Base-by-base conservation (phyloP, 768 basidiomycete species). In the Termitomyces sp. region DNA sequence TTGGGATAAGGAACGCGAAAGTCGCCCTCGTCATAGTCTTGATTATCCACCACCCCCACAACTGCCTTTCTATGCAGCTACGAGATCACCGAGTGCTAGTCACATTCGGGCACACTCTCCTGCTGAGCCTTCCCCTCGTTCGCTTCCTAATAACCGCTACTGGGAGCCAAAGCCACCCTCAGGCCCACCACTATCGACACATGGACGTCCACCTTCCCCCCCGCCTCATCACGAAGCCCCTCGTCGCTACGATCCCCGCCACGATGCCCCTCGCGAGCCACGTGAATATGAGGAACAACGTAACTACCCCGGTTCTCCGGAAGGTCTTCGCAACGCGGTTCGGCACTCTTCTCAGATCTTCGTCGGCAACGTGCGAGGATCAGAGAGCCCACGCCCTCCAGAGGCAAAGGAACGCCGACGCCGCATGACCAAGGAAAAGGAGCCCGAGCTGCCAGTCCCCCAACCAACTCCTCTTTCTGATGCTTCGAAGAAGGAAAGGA, bases 161-260 rank as follows among this genome's bases (percentile, higher is more conserved):
- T 88, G 86, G 87, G 88, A 88, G 16, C 70, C 79, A 33, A 86
- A 84, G 66, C 82, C 80, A 3, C 68, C 75, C 1, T 72, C 72
- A 14, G 65, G 66, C 26, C 67, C 68, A 12, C 56, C 61, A 7
- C 55, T 56, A 4, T 72, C 71, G 53, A 44, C 70, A 47, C 66
- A 68, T 49, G 58, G 67, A 32, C 66, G 73, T 44, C 69, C 68
- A 33, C 70, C 73, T 5, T 71, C 75, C 53, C 74, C 69, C 26
- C 70, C 3, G n/a, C n/a, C 68, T 10, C 74, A 73, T 32, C 73
- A 74, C 12, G 83, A 83, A 52, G 74, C 68, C 28, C 65, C 77
- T 0, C 75, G 83, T 61, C 77, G 87, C 18, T 90, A 89, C 61
- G 88, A 89, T 63, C 86, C 86, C 6, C 75, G 81, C 22, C 80